Evolutionary conservation across 257 asterid genomes (phyloP), one percentile per base, ranked within the genome.

Genomic region (Fraxinus cuspidata): DNA sequence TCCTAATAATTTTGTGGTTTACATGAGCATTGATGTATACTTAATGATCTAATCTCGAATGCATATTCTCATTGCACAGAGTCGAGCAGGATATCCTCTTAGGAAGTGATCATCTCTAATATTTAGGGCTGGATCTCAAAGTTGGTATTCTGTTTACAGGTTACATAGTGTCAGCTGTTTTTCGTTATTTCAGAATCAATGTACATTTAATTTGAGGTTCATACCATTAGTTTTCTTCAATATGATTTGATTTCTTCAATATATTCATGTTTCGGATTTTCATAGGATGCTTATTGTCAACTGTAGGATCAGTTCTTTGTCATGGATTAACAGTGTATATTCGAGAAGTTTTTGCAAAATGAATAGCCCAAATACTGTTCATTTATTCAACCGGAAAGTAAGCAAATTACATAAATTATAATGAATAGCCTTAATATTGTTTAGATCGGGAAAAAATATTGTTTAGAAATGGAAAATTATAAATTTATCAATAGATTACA

Each of bases 51-150:
- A 79, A 73, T 64, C 80, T 81, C 47, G 85, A 74, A 73, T 81
- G 86, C 89, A 86, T 76, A 47, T 73, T 71, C 85, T 82, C 75
- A 23, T 75, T 90, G 96, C 85, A 82, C 78, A 74, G 37, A 76
- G 74, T 73, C 27, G 28, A n/a, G 79, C 66, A 12, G 29, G 38
- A 71, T 37, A 68, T 44, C 73, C 18, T 72, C 68, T n/a, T 27
- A 42, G 64, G 73, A 77, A 69, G 32, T 78, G 42, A 42, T 47
- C 71, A 74, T 28, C 71, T 72, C 76, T 72, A 81, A 18, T 51
- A 60, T 79, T 73, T 27, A 63, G 69, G 3, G 16, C 79, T 79
- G 67, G 75, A 63, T 56, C 18, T 77, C 31, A 78, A 38, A 78
- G 40, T 40, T 34, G 75, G 72, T 53, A 23, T 25, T 23, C 35